Evolutionary conservation across 306 rosid genomes (phyloP).

Genomic region (Prosopis cineraria): DNA sequence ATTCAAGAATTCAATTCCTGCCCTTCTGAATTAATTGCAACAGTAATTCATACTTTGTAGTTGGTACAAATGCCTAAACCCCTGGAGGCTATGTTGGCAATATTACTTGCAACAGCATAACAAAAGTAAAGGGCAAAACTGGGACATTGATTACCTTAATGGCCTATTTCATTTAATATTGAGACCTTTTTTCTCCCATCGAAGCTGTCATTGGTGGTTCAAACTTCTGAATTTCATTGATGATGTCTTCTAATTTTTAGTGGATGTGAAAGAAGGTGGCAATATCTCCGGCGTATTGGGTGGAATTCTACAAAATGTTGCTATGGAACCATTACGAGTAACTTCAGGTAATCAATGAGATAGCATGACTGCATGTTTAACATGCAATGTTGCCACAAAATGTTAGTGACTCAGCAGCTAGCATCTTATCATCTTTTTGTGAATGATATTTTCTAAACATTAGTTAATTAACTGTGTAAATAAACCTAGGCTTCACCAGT

Average conservation of each 20-base stretch:
- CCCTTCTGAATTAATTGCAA: neutral
- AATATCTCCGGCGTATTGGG: slow-evolving; percentile 44
- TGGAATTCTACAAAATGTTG: slow-evolving; percentile 47
- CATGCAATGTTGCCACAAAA: neutral
- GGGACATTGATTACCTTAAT: neutral
- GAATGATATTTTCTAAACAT: slow-evolving; percentile 7
- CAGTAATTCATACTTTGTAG: neutral
- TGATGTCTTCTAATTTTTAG: slow-evolving; percentile 34
- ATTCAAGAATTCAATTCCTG: neutral
- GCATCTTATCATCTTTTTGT: slow-evolving; percentile 4
- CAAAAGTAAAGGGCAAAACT: neutral
- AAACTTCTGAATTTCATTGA: slow-evolving; percentile 23
- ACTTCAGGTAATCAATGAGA: slow-evolving; percentile 54
- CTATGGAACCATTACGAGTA: slow-evolving; percentile 48
- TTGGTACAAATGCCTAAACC: neutral
- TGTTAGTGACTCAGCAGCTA: neutral
- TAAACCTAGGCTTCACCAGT: neutral
- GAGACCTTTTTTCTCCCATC: neutral
- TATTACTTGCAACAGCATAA: neutral
- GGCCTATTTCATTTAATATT: neutral
- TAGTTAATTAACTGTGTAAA: slow-evolving; percentile 23
- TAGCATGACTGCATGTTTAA: slow-evolving; percentile 15
- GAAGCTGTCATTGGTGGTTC: neutral
- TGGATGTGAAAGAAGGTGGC: slow-evolving; percentile 44
- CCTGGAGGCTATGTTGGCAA: neutral